Evolutionary conservation across 305 asterid genomes (phyloP).

Genomic region (Andrographis paniculata): DNA sequence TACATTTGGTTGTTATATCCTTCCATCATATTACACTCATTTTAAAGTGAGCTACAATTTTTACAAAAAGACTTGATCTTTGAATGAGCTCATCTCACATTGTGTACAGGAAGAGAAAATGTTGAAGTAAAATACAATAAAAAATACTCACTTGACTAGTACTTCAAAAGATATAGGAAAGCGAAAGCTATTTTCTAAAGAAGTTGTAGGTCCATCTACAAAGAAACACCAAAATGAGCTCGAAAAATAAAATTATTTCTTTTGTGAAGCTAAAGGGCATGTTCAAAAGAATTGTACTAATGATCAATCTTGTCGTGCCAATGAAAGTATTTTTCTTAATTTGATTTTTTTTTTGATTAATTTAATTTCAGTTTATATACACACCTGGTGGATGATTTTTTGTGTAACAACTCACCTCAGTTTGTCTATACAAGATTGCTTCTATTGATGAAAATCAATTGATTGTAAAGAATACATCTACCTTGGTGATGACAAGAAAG

Average conservation of each 20-base stretch:
- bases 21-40: background rate
- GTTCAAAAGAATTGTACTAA: background rate
- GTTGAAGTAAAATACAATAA: background rate
- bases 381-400: conserved; percentile 1
- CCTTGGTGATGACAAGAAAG: background rate
- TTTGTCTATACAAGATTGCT: conserved; percentile 6
- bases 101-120: background rate
- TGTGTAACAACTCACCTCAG: conserved; percentile 9
- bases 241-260: background rate
- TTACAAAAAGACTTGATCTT: background rate
- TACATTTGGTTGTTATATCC: background rate
- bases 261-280: background rate
- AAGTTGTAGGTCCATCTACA: background rate
- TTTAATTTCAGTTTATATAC: conserved; percentile 5
- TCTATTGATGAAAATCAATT: background rate
- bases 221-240: background rate
- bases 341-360: conserved; percentile 11
- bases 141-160: background rate
- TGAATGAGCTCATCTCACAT: background rate
- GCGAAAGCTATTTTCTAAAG: background rate
- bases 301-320: background rate
- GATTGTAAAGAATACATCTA: conserved; percentile 9
- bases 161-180: background rate
- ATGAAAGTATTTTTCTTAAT: conserved; percentile 1
- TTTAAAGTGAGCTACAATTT: conserved; percentile 3